These are phyloP conservation scores for Didymella arachidicola DNA, from an alignment of 2,329 filamentous ascomycete species.

Conservation along the genomic window DNA sequence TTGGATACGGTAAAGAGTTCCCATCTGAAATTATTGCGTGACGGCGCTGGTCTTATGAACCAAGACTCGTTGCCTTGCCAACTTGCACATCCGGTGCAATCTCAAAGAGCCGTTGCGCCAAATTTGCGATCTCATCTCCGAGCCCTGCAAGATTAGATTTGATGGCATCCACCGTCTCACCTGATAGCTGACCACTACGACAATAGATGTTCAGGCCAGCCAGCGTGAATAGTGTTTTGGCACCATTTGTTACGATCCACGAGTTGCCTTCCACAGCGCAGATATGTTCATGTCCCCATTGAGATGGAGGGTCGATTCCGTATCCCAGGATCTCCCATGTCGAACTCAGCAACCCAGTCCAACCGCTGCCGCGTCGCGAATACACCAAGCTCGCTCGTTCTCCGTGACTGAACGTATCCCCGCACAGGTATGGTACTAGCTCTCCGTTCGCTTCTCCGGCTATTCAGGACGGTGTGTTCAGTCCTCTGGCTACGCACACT, in stretches of 20 bases:
- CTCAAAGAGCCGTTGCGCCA: neutral
- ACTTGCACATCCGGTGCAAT: neutral
- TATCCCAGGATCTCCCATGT: neutral
- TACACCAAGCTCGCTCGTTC: neutral
- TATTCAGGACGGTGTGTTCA: neutral
- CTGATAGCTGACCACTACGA: neutral
- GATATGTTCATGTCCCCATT: neutral
- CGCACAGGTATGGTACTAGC: neutral
- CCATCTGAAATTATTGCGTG: too few species aligned
- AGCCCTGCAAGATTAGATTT: neutral
- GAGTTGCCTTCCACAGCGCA: neutral
- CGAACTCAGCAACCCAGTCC: neutral
- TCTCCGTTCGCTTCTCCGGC: neutral
- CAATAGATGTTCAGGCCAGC: neutral
- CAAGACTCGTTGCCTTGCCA: too few species aligned
- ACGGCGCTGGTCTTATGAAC: too few species aligned
- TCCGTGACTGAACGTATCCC: neutral
- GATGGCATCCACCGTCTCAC: neutral
- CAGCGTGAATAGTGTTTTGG: neutral
- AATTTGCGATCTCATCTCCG: neutral
- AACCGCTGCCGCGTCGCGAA: neutral
- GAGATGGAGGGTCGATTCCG: neutral
- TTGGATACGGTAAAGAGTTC: too few species aligned
- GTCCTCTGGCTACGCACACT: neutral
- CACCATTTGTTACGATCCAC: neutral